Conservation (phyloP, 2,329 filamentous ascomycete species). For the Sarocladium brachiariae region DNA sequence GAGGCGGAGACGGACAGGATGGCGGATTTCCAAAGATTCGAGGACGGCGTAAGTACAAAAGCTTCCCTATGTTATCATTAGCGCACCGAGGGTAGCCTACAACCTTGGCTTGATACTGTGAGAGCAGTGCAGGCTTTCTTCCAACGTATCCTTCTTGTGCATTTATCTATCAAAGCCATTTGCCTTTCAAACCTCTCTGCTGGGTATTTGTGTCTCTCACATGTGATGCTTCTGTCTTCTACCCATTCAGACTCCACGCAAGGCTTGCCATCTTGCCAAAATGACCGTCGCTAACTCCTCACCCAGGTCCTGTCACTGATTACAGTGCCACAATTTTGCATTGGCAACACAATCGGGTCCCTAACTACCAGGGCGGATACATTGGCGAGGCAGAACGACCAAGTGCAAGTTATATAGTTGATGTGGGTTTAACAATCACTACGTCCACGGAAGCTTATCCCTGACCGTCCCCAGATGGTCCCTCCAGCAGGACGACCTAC, state of each 20-base stretch:
- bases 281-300: background rate
- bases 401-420: constrained; percentile 81
- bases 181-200: too few species aligned
- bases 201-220: too few species aligned
- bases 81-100: background rate
- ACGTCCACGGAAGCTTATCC: constrained; percentile 13
- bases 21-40: constrained; percentile 41
- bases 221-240: too few species aligned
- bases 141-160: too few species aligned
- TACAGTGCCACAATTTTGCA: constrained; percentile 86
- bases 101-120: too few species aligned
- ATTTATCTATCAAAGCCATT: too few species aligned
- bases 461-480: constrained; percentile 57
- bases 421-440: constrained; percentile 48
- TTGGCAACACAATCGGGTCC: constrained; percentile 75
- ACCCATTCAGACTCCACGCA: too few species aligned
- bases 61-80: background rate
- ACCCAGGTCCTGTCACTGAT: constrained; percentile 77
- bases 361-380: constrained; percentile 63
- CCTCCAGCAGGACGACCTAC: constrained; percentile 71
- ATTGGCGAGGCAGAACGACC: constrained; percentile 75
- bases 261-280: too few species aligned
- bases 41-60: constrained; percentile 40
- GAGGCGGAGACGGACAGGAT: constrained; percentile 34
- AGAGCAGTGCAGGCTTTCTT: too few species aligned